Base-by-base conservation (phyloP, 2,329 filamentous ascomycete species). In the Trichophyton equinum region DNA sequence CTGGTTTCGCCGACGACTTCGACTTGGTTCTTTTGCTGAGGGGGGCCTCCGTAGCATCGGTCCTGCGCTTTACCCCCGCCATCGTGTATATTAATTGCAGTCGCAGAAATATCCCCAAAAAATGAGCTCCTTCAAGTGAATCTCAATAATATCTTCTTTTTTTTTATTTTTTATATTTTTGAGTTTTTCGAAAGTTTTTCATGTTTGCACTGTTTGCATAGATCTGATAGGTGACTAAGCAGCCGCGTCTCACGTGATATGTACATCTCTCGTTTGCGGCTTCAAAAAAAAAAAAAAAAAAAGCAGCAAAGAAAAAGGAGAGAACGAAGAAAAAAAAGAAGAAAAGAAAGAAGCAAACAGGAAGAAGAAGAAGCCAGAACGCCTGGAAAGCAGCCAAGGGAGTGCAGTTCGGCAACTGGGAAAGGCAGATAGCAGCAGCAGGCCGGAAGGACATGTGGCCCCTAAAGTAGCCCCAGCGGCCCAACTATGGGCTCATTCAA, bases 21-120 rank as follows among this genome's bases (percentile, higher is more conserved):
- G 68, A 69, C 64, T 75, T 76, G 62, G 69, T 74, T 61, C 73
- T 72, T 65, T 76, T 76, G 61, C 73, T 72, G 66, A 70, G 71
- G 66, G 71, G 69, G 53, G 73, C 72, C 47, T 75, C 73, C 30
- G 68, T 65, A 59, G 66, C 62, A 59, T 76, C 74, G 27, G 74
- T 71, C 27, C 68, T 68, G 62, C 75, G 74, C 66, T 77, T 76
- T 30, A 75, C 65, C 61, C 74, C 74, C 58, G 73, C 72, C 75
- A 76, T 76, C 27, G n/a, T 33, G 22, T 58, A 7, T 42, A 30
- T 22, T 18, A 18, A 18, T 18, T 40, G 13, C 27, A 22, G 13
- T 11, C 9, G 15, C 40, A 18, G n/a, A 44, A n/a, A 40, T 25
- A 8, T n/a, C 27, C 56, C 27, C 25, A 44, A 30, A 25, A 59